phyloP scores from a whole-genome alignment of 2,329 filamentous ascomycete genomes.

The Helotiales sp. region DNA sequence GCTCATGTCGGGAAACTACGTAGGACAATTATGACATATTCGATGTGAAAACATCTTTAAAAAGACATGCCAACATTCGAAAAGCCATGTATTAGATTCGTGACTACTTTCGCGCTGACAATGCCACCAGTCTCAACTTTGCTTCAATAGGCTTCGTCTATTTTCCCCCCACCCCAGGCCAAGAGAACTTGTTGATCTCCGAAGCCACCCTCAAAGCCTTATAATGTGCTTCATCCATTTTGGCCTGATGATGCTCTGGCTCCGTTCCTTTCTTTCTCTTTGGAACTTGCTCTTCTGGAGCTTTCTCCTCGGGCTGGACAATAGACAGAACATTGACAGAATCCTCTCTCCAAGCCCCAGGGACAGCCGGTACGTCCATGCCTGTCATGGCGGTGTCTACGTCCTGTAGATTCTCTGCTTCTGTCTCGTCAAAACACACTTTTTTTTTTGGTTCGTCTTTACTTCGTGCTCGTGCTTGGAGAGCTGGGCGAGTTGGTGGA shows the following conservation, averaged over 20 bases:
- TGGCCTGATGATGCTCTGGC: slow-evolving; percentile 5
- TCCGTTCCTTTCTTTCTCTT: not conserved
- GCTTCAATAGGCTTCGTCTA: not conserved
- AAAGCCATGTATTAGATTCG: not conserved
- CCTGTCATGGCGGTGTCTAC: not conserved
- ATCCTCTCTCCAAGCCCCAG: not conserved
- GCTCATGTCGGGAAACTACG: too few species aligned
- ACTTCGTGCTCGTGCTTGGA: not conserved
- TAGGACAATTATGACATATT: too few species aligned
- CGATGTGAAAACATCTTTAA: too few species aligned
- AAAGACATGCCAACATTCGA: too few species aligned
- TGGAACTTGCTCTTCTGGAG: not conserved
- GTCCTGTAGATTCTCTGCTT: not conserved
- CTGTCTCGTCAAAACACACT: not conserved
- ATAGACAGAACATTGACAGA: not conserved
- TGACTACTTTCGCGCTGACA: too few species aligned
- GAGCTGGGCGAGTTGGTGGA: not conserved
- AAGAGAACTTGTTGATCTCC: slow-evolving; percentile 2
- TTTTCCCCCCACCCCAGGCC: not conserved
- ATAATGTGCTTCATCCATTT: not conserved
- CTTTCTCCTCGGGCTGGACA: not conserved
- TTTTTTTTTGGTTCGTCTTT: not conserved
- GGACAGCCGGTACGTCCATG: not conserved
- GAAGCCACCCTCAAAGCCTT: slow-evolving; percentile 2
- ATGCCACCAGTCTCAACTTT: too few species aligned